Base-by-base conservation (phyloP, 306 rosid genomes). In the Malus sieversii region DNA sequence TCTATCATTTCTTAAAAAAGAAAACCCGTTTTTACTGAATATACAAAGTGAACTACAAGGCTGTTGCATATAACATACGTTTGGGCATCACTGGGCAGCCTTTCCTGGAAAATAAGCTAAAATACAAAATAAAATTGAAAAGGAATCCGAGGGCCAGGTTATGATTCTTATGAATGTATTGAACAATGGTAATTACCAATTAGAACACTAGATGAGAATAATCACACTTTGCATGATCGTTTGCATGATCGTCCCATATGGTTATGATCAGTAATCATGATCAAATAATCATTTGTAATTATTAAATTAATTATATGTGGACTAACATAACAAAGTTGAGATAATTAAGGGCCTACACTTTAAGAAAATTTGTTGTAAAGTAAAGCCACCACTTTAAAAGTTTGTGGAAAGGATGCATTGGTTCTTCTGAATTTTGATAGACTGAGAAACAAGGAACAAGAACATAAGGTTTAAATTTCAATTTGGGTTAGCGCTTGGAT, bases 281-380 rank as follows among this genome's bases (percentile, higher is more conserved):
- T 33, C 63, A 66, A 57, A 79, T 57, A 74, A 79, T 79, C 61
- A 57, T 79, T 66, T 44, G 44, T 40, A n/a, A 42, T 64, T 38
- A 8, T 4, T 58, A 66, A 48, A 44, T 8, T 27, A 66, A 42
- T 29, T 35, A 76, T 44, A 48, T 48, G 72, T 29, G 29, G 72
- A 35, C 19, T 25, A 77, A 70, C 51, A 70, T 71, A 68, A 68
- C 27, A 32, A 42, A 82, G 76, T 23, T 74, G 45, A 77, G 40
- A 62, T 2, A 46, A 48, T 48, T 30, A 58, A 69, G 67, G 82
- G 59, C 64, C 76, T 77, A 61, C 79, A 46, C 20, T 69, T 73
- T 73, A 61, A 48, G 82, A 82, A 75, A 72, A 77, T 60, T 77
- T 72, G 81, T 8, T 82, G 59, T 38, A 73, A 81, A 77, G 64